Evolutionary conservation across 192 early-diverging fungal genomes (phyloP).

Genomic region (Powellomyces hirtus): DNA sequence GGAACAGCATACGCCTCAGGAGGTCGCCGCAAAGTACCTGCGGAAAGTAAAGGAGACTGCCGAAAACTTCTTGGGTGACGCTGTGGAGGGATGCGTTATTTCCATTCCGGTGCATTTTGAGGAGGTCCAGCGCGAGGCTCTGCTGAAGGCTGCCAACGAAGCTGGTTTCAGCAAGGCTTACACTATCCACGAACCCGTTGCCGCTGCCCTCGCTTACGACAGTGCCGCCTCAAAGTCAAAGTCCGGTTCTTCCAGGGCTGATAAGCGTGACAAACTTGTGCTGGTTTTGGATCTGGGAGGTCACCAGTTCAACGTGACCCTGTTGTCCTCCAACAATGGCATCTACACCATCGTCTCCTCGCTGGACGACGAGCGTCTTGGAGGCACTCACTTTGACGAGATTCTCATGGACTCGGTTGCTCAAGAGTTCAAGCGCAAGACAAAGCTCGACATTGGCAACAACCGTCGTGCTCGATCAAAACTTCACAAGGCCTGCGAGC

Average conservation of each 20-base stretch:
- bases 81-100: slow-evolving; percentile 79
- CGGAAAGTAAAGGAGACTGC: slow-evolving; percentile 80
- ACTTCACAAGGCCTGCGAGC: slow-evolving; percentile 79
- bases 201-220: slow-evolving; percentile 85
- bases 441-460: slow-evolving; percentile 71
- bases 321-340: slow-evolving; percentile 77
- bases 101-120: slow-evolving; percentile 85
- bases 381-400: slow-evolving; percentile 85
- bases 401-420: slow-evolving; percentile 76
- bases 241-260: slow-evolving; percentile 35
- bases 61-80: slow-evolving; percentile 77
- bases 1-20: slow-evolving; percentile 61
- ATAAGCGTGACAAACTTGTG: slow-evolving; percentile 66
- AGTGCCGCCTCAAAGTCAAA: slow-evolving; percentile 33
- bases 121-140: slow-evolving; percentile 64
- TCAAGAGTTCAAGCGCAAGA: slow-evolving; percentile 85
- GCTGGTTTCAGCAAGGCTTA: slow-evolving; percentile 81
- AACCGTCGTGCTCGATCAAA: slow-evolving; percentile 80
- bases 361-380: slow-evolving; percentile 73
- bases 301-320: slow-evolving; percentile 77
- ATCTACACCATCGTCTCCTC: slow-evolving; percentile 77
- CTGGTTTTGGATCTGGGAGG: slow-evolving; percentile 89
- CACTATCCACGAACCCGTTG: slow-evolving; percentile 85
- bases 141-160: slow-evolving; percentile 63
- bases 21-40: slow-evolving; percentile 79